These are phyloP conservation scores for Penstemon barbatus DNA, from an alignment of 257 asterid genomes.

Conservation along the genomic window DNA sequence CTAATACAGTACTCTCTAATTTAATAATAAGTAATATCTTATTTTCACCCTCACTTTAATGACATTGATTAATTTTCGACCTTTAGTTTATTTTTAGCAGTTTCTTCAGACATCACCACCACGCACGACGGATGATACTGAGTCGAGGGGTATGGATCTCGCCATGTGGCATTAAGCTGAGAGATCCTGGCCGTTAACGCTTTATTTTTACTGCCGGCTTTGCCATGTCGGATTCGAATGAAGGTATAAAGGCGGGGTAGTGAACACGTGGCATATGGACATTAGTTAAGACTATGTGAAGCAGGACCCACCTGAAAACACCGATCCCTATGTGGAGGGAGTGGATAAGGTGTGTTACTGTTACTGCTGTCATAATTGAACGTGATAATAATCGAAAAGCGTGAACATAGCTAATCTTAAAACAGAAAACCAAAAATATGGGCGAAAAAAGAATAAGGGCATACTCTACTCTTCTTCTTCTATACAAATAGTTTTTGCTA, in stretches of 20 bases:
- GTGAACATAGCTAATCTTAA: not conserved
- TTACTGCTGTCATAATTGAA: not conserved
- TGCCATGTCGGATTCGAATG: constrained; percentile 24
- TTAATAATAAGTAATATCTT: constrained; percentile 10
- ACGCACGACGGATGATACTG: constrained; percentile 47
- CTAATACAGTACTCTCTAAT: not conserved
- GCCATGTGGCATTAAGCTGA: too few species aligned
- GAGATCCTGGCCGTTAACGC: too few species aligned
- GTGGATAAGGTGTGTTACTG: constrained; percentile 25
- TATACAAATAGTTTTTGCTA: too few species aligned
- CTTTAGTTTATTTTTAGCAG: constrained; percentile 3
- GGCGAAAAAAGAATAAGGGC: too few species aligned
- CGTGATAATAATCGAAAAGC: not conserved
- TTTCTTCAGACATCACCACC: constrained; percentile 32
- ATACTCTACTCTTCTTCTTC: too few species aligned
- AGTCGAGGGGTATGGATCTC: constrained; percentile 24
- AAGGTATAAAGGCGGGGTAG: not conserved
- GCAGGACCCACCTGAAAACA: constrained; percentile 1
- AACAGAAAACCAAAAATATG: too few species aligned
- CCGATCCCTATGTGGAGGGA: constrained; percentile 27
- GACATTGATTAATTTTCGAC: not conserved
- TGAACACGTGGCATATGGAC: constrained; percentile 10
- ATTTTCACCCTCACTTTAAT: constrained; percentile 13
- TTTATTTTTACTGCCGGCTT: constrained; percentile 17
- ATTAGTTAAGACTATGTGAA: not conserved